Evolutionary conservation across 805 yeast species (phyloP).

Genomic region (Cyberlindnera meyerae): DNA sequence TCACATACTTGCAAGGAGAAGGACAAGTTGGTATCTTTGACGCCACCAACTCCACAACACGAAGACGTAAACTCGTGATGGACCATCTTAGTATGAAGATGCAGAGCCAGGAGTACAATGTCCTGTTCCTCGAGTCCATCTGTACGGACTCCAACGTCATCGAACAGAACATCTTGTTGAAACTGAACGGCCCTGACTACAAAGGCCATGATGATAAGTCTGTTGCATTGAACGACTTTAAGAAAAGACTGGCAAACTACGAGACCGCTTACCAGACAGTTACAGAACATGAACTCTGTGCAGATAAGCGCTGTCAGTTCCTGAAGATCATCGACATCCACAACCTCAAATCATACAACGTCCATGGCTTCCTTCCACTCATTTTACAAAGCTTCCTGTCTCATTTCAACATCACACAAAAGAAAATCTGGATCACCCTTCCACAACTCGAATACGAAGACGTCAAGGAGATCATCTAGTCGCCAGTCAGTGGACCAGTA

Average conservation of each 20-base stretch:
- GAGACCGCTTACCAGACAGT: conserved; percentile 50
- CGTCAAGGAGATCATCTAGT: too few species aligned
- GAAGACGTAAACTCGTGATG: conserved; percentile 37
- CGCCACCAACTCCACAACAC: conserved; percentile 46
- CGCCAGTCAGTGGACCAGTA: too few species aligned
- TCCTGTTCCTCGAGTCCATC: conserved; percentile 37
- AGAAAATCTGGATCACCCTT: conserved; percentile 18
- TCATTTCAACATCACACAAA: conserved; percentile 17
- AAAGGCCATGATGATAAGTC: conserved; percentile 14
- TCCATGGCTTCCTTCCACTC: conserved; percentile 31
- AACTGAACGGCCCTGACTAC: conserved; percentile 32
- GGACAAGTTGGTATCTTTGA: conserved; percentile 47
- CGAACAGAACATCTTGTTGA: conserved; percentile 28
- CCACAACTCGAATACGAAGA: not conserved
- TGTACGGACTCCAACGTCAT: conserved; percentile 27
- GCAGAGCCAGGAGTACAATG: conserved; percentile 34
- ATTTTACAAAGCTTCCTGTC: conserved; percentile 19
- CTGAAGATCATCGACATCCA: conserved; percentile 60
- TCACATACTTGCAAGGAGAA: conserved; percentile 28
- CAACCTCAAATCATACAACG: conserved; percentile 50
- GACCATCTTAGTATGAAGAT: conserved; percentile 30
- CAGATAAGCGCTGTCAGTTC: conserved; percentile 45
- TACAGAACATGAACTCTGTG: conserved; percentile 35
- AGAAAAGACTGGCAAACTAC: conserved; percentile 45
- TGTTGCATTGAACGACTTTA: conserved; percentile 30